Base-by-base conservation (phyloP, 441 rosid species). In the Adansonia grandidieri region DNA sequence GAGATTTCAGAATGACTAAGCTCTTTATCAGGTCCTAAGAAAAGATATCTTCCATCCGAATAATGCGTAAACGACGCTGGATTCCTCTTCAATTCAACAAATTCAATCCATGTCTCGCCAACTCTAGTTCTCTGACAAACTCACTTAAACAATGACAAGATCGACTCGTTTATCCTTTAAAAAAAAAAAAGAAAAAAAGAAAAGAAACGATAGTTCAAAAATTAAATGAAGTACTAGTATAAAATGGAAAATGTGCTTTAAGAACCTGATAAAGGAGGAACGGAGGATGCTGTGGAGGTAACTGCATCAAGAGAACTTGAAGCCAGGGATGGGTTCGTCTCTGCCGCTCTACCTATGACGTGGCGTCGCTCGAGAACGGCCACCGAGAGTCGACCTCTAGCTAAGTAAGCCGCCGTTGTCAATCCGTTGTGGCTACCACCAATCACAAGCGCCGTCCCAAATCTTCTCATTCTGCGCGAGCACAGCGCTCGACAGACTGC, bases 41-140 rank as follows among this genome's bases (percentile, higher is more conserved):
- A 83, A 79, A 96, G 94, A 77, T 89, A 92, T 13, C 93, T 90
- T 2, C 99, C 99, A 81, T 93, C 99, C 66, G 88, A 77, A 86
- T 97, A 96, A 54, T 97, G 99, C 63, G 98, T 92, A 83, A 96
- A 96, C 61, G 99, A 92, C 42, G 97, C 90, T n/a, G 98, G 95
- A 86, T 77, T 90, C 80, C 97, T 87, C 89, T 28, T 28, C 32
- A 28, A 28, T 88, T 91, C 88, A 96, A 68, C 20, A 65, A 65
- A 48, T 65, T 96, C 82, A 96, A 40, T 22, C 98, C 97, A 53
- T 96, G 98, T 72, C 89, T 92, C 22, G 80, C 87, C 73, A 93
- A 80, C 80, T 90, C 97, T 70, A 96, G 80, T 61, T 96, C 99
- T 78, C 99, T 93, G 20, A 37, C 9, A 19, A 61, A 54, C 1